phyloP scores from a whole-genome alignment of 164 flowering plant species.

The Vitis rupestris region DNA sequence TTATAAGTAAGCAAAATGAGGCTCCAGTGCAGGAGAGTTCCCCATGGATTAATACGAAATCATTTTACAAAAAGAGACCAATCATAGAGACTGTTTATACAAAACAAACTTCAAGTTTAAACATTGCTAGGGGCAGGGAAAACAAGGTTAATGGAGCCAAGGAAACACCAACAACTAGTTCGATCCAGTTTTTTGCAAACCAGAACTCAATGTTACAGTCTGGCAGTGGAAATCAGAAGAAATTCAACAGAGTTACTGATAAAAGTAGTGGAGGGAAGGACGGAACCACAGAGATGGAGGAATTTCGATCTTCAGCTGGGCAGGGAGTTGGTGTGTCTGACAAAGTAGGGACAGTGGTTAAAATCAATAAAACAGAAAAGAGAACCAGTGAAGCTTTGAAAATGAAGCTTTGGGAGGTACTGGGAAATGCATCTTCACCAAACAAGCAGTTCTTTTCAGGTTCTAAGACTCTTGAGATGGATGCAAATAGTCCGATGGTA shows the following conservation, averaged over 20 bases:
- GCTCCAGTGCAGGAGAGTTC: constrained; percentile 31
- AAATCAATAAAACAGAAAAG: constrained; percentile 25
- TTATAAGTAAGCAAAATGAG: constrained; percentile 24
- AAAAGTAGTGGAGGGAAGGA: constrained; percentile 26
- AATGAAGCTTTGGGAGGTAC: constrained; percentile 66
- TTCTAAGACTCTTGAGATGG: constrained; percentile 25
- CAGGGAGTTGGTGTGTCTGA: constrained; percentile 26
- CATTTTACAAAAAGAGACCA: constrained; percentile 24
- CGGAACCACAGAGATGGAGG: constrained; percentile 28
- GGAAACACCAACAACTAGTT: constrained; percentile 23
- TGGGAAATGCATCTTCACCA: constrained; percentile 60
- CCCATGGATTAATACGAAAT: constrained; percentile 50
- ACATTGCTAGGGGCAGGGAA: constrained; percentile 10
- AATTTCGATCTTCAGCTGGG: constrained; percentile 32
- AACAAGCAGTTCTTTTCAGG: constrained; percentile 24
- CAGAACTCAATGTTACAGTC: constrained; percentile 26
- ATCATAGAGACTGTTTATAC: constrained; percentile 23
- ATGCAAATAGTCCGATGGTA: constrained; percentile 21
- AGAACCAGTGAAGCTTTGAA: constrained; percentile 50
- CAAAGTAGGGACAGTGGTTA: constrained; percentile 21
- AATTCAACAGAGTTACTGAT: constrained; percentile 19
- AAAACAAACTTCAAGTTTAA: constrained; percentile 22
- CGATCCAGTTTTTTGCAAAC: constrained; percentile 31
- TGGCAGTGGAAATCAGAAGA: constrained; percentile 24
- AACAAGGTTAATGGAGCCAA: constrained; percentile 18